A percentile compares a stretch with the other conserved stretches of the same genome.
Evolutionary conservation across 192 early-diverging fungal genomes (phyloP).

Genomic region (Linnemannia zychae): DNA sequence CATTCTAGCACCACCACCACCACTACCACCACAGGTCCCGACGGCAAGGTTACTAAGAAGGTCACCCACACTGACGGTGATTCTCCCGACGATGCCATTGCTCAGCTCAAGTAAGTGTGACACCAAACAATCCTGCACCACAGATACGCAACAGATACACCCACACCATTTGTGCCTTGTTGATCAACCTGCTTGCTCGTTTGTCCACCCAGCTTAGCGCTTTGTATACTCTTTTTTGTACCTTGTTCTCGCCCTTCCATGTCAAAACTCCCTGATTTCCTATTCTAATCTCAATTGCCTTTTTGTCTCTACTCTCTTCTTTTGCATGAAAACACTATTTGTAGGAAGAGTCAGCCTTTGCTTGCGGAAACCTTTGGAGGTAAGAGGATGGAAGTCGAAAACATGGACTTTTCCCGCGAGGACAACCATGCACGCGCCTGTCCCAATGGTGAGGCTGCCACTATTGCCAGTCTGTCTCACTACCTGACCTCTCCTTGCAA

Average conservation of each 20-base stretch:
- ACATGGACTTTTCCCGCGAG: slow-evolving; percentile 54
- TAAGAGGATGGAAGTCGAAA: slow-evolving; percentile 9
- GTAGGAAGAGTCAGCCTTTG: slow-evolving; percentile 28
- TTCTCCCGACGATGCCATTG: slow-evolving; percentile 32
- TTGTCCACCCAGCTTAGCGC: slow-evolving; percentile 1
- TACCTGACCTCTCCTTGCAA: slow-evolving; percentile 62
- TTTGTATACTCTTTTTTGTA: slow-evolving; percentile 1
- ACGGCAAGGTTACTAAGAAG: slow-evolving; percentile 17
- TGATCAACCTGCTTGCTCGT: neutral
- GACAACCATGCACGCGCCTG: slow-evolving; percentile 57
- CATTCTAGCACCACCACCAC: slow-evolving; percentile 11
- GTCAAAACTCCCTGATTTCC: slow-evolving; percentile 12
- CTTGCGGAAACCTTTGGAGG: slow-evolving; percentile 22
- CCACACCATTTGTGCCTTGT: neutral
- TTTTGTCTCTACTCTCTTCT: neutral
- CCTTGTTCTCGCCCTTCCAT: neutral
- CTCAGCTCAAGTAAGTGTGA: slow-evolving; percentile 42
- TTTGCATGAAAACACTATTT: neutral
- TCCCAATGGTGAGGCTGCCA: slow-evolving; percentile 30
- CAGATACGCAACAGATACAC: too few species aligned
- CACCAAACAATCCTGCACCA: neutral
- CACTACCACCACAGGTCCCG: slow-evolving; percentile 12
- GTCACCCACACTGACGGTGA: slow-evolving; percentile 16
- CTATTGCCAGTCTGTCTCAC: slow-evolving; percentile 38
- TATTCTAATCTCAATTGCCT: slow-evolving; percentile 6